Evolutionary conservation across 2,329 filamentous ascomycete species (phyloP).

Genomic region (Neofusicoccum sp.): DNA sequence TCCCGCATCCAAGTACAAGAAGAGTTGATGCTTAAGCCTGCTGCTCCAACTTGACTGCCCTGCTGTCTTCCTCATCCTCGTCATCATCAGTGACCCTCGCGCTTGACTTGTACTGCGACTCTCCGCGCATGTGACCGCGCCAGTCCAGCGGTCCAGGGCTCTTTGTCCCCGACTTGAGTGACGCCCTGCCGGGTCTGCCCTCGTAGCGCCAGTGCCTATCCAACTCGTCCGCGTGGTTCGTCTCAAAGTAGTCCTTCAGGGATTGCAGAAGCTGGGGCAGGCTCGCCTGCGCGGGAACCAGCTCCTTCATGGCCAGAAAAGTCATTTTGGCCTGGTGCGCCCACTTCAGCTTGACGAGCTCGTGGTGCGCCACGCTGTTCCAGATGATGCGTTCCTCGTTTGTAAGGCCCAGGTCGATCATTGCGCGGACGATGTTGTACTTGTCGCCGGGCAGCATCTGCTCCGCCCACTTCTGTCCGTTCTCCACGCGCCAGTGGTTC

Average conservation of each 20-base stretch:
- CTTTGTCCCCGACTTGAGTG: constrained; percentile 5
- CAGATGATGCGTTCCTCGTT: constrained; percentile 37
- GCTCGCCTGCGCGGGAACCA: constrained; percentile 20
- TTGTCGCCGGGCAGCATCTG: constrained; percentile 43
- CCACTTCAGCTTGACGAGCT: constrained; percentile 27
- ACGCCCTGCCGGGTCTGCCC: not conserved
- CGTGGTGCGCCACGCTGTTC: constrained; percentile 29
- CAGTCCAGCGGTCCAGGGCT: constrained; percentile 8
- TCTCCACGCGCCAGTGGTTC: constrained; percentile 23
- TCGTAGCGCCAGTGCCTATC: constrained; percentile 19
- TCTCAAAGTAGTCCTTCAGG: constrained; percentile 24
- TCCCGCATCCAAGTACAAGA: too few relatives aligned
- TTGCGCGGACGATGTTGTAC: constrained; percentile 39
- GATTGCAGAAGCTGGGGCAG: constrained; percentile 23
- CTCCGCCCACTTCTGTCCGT: constrained; percentile 24
- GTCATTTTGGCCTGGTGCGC: constrained; percentile 27
- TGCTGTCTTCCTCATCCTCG: not conserved
- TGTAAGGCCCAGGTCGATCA: constrained; percentile 25
- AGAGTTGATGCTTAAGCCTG: not conserved
- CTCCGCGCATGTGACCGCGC: constrained; percentile 8
- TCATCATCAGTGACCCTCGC: constrained; percentile 3
- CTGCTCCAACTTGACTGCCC: not conserved
- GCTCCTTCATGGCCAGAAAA: constrained; percentile 22
- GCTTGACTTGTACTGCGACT: constrained; percentile 4
- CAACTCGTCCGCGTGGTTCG: constrained; percentile 22